Percentiles rank a stretch among this genome's conserved stretches.
Conservation (phyloP, 192 early-diverging fungal species). For the Coemansia sp. region DNA sequence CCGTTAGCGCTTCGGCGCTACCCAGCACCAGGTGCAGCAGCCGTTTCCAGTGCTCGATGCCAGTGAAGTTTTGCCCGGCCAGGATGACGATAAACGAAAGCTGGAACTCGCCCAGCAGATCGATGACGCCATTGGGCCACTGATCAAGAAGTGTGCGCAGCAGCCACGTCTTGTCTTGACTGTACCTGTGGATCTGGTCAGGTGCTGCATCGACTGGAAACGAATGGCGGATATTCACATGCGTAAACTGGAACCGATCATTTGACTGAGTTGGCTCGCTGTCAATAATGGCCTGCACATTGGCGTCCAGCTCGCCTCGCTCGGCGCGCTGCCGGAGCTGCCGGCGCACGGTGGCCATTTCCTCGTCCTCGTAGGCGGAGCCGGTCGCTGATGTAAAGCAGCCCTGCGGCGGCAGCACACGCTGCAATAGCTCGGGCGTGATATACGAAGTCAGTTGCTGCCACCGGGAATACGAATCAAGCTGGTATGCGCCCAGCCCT, state of each 20-base stretch:
- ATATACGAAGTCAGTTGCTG: slow-evolving; percentile 68
- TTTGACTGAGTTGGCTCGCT: neutral
- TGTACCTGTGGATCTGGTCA: slow-evolving; percentile 68
- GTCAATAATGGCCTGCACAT: neutral
- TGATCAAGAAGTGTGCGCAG: slow-evolving; percentile 19
- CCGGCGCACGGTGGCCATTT: slow-evolving; percentile 33
- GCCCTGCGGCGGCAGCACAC: slow-evolving; percentile 51
- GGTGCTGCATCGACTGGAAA: slow-evolving; percentile 70
- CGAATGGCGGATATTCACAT: slow-evolving; percentile 75
- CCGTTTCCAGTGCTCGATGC: slow-evolving; percentile 84
- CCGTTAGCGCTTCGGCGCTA: slow-evolving; percentile 58
- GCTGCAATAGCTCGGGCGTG: slow-evolving; percentile 37
- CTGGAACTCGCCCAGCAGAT: slow-evolving; percentile 76
- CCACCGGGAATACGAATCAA: slow-evolving; percentile 71
- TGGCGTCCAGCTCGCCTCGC: neutral
- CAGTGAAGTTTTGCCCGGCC: slow-evolving; percentile 77
- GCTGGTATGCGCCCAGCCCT: slow-evolving; percentile 77
- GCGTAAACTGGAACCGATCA: slow-evolving; percentile 58
- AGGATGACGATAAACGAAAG: slow-evolving; percentile 75
- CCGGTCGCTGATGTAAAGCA: slow-evolving; percentile 45
- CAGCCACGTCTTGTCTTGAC: slow-evolving; percentile 87
- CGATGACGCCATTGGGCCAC: slow-evolving; percentile 3
- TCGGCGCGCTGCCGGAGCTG: neutral
- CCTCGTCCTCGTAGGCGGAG: slow-evolving; percentile 61
- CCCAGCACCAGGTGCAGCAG: slow-evolving; percentile 67